Evolutionary conservation across 257 asterid species (phyloP).

Genomic region (Lavandula angustifolia): DNA sequence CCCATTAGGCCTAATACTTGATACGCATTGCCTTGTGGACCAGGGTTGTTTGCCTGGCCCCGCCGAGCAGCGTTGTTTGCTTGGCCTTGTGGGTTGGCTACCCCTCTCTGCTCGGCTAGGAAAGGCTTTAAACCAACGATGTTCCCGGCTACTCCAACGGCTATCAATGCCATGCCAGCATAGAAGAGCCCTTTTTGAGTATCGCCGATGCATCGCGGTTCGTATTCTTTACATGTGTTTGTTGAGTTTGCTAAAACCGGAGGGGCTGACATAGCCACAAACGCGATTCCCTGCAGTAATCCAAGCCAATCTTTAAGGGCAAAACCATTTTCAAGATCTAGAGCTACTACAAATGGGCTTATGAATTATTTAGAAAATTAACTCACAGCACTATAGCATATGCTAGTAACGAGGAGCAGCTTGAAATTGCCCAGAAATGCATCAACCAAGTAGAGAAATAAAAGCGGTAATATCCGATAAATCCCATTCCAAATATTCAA

Average conservation of each 20-base stretch:
- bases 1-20: neutral
- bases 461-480: neutral
- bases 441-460: neutral
- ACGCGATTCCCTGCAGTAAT: neutral
- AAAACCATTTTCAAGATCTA: too few species aligned
- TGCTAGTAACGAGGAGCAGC: neutral
- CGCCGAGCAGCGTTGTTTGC: too few species aligned
- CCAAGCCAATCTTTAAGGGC: too few species aligned
- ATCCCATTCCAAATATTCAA: neutral
- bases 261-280: slow-evolving; percentile 2
- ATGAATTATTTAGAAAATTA: too few species aligned
- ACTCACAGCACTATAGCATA: neutral
- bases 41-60: neutral
- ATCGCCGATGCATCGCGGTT: slow-evolving; percentile 2
- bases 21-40: neutral
- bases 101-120: neutral
- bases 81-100: too few species aligned
- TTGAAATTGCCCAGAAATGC: neutral
- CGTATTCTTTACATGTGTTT: neutral
- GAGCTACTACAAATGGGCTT: too few species aligned
- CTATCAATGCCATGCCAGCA: slow-evolving; percentile 3
- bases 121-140: neutral
- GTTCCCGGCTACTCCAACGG: slow-evolving; percentile 7
- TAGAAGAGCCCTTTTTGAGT: slow-evolving; percentile 2
- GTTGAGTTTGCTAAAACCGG: slow-evolving; percentile 2